Conservation (phyloP, 345 rosid species). For the Syzygium oleosum region DNA sequence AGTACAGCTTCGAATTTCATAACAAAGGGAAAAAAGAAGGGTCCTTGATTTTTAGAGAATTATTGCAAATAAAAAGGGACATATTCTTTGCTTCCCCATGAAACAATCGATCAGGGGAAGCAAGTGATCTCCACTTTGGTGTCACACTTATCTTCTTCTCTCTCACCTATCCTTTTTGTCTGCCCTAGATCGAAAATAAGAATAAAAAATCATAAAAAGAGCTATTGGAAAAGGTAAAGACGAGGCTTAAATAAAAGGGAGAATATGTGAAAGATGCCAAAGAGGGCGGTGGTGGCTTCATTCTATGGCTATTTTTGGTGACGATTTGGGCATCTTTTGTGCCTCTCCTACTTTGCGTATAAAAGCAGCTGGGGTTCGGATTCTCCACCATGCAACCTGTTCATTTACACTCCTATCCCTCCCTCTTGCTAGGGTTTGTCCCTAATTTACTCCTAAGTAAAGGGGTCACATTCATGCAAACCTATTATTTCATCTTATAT, state of each 20-base stretch:
- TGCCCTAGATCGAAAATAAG: not conserved
- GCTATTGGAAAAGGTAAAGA: not conserved
- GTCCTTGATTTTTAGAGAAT: not conserved
- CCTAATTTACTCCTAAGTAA: not conserved
- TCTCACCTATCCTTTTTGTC: not conserved
- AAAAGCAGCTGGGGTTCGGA: conserved; percentile 24
- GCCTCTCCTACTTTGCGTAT: conserved; percentile 29
- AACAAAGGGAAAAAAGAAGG: not conserved
- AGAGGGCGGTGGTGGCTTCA: not conserved
- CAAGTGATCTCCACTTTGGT: not conserved
- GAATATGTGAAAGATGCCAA: not conserved
- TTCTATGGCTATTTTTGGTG: not conserved
- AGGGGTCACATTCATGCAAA: not conserved
- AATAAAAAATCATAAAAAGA: not conserved
- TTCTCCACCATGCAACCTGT: conserved; percentile 8
- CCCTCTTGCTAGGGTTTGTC: not conserved
- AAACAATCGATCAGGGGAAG: not conserved
- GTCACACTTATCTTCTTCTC: not conserved
- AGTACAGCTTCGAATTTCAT: not conserved
- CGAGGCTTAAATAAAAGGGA: not conserved
- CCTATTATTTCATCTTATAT: not conserved
- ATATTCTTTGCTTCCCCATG: not conserved
- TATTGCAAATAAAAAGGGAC: not conserved
- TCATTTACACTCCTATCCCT: conserved; percentile 7
- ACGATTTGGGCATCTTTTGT: not conserved